Conservation (phyloP, 768 basidiomycete species). For the Candolleomyces eurysporus region DNA sequence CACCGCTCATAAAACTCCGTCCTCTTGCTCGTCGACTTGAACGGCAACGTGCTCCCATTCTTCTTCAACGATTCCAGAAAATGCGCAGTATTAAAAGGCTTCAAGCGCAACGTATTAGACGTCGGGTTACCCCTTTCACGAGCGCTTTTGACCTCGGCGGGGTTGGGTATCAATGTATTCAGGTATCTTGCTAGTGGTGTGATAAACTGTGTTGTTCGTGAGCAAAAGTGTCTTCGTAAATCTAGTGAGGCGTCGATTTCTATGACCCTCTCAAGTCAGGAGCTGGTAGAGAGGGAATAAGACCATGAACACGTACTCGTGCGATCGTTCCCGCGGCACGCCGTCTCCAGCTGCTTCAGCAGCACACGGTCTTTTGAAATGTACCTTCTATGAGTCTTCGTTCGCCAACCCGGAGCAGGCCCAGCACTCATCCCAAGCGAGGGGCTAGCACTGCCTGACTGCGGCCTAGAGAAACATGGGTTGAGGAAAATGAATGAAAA, state of each 20-base stretch:
- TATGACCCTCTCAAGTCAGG: conserved; percentile 21
- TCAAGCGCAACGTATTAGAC: conserved; percentile 43
- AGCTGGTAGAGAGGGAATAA: conserved; percentile 2
- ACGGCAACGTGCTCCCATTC: conserved; percentile 71
- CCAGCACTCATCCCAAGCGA: conserved; percentile 38
- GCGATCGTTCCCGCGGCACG: conserved; percentile 45
- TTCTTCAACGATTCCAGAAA: conserved; percentile 74
- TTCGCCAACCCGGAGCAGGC: conserved; percentile 72
- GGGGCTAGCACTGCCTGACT: conserved; percentile 20
- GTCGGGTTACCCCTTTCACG: conserved; percentile 16
- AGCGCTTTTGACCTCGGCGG: conserved; percentile 45
- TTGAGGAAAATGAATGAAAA: background rate
- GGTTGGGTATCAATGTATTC: conserved; percentile 79
- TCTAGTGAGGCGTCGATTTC: conserved; percentile 61
- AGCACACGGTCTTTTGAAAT: conserved; percentile 81
- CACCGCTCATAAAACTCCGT: conserved; percentile 78
- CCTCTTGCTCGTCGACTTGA: conserved; percentile 62
- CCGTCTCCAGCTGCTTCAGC: conserved; percentile 69
- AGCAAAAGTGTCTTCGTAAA: conserved; percentile 79
- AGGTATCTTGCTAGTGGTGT: conserved; percentile 92
- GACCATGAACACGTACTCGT: conserved; percentile 42
- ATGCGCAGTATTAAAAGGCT: conserved; percentile 64
- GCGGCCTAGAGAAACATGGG: conserved; percentile 7
- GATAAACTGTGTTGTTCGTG: conserved; percentile 81
- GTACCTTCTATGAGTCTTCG: conserved; percentile 76